Evolutionary conservation across 2,329 filamentous ascomycete species (phyloP), one percentile per base, ranked within the genome.

Genomic region (Aspergillus sp.): DNA sequence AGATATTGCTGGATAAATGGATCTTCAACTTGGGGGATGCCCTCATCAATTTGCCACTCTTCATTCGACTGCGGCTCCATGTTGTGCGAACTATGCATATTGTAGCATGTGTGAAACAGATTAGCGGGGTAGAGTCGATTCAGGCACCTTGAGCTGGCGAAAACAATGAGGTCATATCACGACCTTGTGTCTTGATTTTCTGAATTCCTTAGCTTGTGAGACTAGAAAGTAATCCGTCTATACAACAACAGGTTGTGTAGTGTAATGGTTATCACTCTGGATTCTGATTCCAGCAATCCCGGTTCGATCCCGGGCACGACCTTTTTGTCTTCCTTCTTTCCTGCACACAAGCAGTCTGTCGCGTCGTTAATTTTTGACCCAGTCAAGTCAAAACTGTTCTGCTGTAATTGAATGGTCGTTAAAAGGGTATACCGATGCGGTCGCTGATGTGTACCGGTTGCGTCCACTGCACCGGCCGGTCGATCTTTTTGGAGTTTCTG

Each of bases 1-100:
- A 96, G 79, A 71, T 96, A 97, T 73, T 94, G 87, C 69, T 91
- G 87, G 50, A 97, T 85, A 74, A 96, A 92, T 0, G 89, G 87
- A 69, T 96, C 91, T 9, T 85, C 79, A 12, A 76, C 60, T 61
- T 80, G 78, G 51, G 80, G 80, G 28, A 82, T 72, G 2, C 79
- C 80, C 60, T 79, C 76, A 53, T 80, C 77, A 32, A 71, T 36
- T 57, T 76, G 74, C 75, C 74, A 76, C 36, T 45, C 41, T 17
- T 55, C 39, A 15, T 36, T 23, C 38, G 53, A 17, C 12, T 36
- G 32, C 32, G 12, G 12, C 47, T 30, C 47, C 47, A 50, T 50
- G 21, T 23, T 39, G 32, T 53, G 36, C 19, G n/a, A 17, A 2
- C n/a, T 21, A 32, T 39, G 50, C 9, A n/a, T 13, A 15, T 10